Evolutionary conservation across 2,329 filamentous ascomycete genomes (phyloP), one percentile per base, ranked within the genome.

Genomic region (Xylaria sp.): DNA sequence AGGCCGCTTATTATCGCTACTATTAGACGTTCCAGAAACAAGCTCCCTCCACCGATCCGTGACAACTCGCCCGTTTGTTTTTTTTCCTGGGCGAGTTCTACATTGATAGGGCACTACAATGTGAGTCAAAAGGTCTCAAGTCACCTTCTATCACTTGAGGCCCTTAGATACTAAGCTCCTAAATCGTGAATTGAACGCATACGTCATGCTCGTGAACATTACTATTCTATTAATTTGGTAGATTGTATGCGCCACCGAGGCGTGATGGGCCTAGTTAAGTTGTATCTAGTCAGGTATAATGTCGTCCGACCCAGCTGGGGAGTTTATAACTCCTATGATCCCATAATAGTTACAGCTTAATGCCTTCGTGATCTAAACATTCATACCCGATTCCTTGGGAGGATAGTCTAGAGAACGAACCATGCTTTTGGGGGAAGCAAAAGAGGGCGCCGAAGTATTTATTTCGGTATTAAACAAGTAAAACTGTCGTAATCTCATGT

Each of bases 401-500:
- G 18, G 41, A 28, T 33, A 49, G 33, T 56, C 33, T 46, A 51
- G 55, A 18, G 28, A 43, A 62, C 31, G 25, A 67, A 62, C n/a
- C 25, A 67, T 57, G 52, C 20, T 46, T 62, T 31, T 58, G 52
- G n/a, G n/a, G 18, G 9, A 49, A 62, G 68, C 41, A 66, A 65
- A 67, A 69, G 73, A 63, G 66, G 59, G 63, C 41, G 51, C 61
- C 58, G 60, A 66, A 62, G 55, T 23, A 69, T 66, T 46, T 48
- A 28, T 65, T 65, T 69, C 56, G 64, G 41, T 65, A 20, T 64
- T 68, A 23, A 60, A 3, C 56, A 58, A 55, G 25, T 54, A 62
- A 10, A 54, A 46, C 57, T 56, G 36, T 72, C 69, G 33, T 73
- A 43, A 66, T 70, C 66, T 77, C 67, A 77, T 73, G 62, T 73